A percentile compares a stretch with the other conserved stretches of the same genome.
Conservation (phyloP, 1,139 yeast genomes). For the Lodderomyces elongisporus region DNA sequence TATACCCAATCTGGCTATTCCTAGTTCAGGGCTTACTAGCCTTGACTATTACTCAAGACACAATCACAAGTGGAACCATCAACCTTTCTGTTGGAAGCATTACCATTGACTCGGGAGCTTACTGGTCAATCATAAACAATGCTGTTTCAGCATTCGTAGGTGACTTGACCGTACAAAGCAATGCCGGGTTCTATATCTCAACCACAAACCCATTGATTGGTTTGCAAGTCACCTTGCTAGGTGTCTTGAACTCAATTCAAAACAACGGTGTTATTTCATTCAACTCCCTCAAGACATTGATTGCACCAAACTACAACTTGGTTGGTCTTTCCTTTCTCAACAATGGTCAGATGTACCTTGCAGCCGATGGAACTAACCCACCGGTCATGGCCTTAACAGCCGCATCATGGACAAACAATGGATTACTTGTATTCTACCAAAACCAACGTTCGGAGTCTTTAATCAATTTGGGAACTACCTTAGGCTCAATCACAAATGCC, state of each 20-base stretch:
- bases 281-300: slow-evolving; percentile 15
- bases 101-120: slow-evolving; percentile 24
- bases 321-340: slow-evolving; percentile 19
- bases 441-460: slow-evolving; percentile 16
- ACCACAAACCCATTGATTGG: slow-evolving; percentile 7
- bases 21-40: neutral
- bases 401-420: slow-evolving; percentile 22
- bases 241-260: slow-evolving; percentile 13
- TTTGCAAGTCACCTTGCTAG: slow-evolving; percentile 13
- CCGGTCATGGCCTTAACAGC: slow-evolving; percentile 21
- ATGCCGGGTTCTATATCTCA: slow-evolving; percentile 21
- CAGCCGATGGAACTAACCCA: slow-evolving; percentile 19
- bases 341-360: slow-evolving; percentile 25
- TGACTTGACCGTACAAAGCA: slow-evolving; percentile 14
- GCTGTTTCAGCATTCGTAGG: slow-evolving; percentile 22
- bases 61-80: slow-evolving; percentile 16
- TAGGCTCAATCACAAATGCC: slow-evolving; percentile 19
- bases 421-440: slow-evolving; percentile 23
- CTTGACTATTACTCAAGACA: slow-evolving; percentile 2
- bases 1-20: too few species aligned
- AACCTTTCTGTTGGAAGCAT: slow-evolving; percentile 19
- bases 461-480: slow-evolving; percentile 18
- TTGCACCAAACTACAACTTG: slow-evolving; percentile 18
- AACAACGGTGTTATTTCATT: slow-evolving; percentile 24
- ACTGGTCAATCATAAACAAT: slow-evolving; percentile 31